Base-by-base conservation (phyloP, 2,329 filamentous ascomycete genomes). In the Colletotrichum spaethianum region DNA sequence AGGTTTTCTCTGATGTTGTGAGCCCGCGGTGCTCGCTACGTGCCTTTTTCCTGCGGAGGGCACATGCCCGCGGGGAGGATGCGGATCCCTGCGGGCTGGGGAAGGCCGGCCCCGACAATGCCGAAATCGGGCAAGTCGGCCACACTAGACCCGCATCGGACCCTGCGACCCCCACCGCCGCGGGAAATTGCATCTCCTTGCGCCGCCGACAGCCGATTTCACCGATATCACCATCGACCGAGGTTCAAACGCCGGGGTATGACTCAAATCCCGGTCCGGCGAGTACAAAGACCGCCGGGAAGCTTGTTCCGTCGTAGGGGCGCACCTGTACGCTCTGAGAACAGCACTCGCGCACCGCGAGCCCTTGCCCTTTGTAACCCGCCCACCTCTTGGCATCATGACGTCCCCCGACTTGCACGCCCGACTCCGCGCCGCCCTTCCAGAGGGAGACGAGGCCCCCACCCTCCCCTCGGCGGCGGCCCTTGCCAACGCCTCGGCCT, bases 391-490 rank as follows among this genome's bases (percentile, higher is more conserved):
- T 7, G 38, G 14, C n/a, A 48, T 20, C n/a, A 72, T 63, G 69
- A 23, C 65, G 44, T 59, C 65, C 28, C 46, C 42, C 3, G 55
- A 70, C 28, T 67, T 74, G 33, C 67, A 73, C 26, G 67, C 60
- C 42, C 67, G 63, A 28, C 66, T 74, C 55, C 67, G 61, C 53
- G 67, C 62, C 40, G 63, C 71, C 3, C n/a, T 74, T 4, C 44
- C 59, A 4, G 52, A 62, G 4, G 62, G 26, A 16, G 44, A 55
- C 38, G 40, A 70, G 48, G 75, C 78, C 11, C 77, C 78, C 18
- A 85, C 84, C 3, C 83, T 88, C 6, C 87, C 87, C 1, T 23
- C 78, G 26, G 70, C 72, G 4, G 56, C 72, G 2, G 76, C 80
- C 56, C 77, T 89, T 40, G 67, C 76, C 14, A 65, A 76, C 33